Percentiles rank a stretch among this genome's conserved stretches.
Conservation (phyloP, 75 land plant species). For the Cunninghamia lanceolata region DNA sequence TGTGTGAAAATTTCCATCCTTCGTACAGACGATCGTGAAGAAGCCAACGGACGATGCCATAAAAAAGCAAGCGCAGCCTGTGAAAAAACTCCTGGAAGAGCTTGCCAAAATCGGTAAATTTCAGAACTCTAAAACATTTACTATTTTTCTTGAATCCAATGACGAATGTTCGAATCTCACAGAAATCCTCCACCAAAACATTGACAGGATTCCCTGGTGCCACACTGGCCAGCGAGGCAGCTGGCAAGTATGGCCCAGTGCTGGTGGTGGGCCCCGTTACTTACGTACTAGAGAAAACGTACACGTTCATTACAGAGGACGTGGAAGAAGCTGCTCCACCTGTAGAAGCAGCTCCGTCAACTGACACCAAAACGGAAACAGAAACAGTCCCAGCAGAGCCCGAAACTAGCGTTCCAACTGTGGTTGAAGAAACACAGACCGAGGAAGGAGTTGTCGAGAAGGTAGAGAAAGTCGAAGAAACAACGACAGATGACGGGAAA, state of each 20-base stretch:
- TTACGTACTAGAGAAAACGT: neutral
- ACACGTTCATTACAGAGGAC: neutral
- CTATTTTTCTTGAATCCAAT: too few relatives aligned
- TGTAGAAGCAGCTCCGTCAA: too few relatives aligned
- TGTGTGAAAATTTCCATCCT: neutral
- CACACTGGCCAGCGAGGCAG: neutral
- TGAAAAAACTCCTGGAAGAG: slow-evolving; percentile 12
- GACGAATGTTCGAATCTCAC: neutral
- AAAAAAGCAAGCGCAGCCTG: neutral
- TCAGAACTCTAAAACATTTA: neutral
- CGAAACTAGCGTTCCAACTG: too few relatives aligned
- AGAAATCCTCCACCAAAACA: neutral
- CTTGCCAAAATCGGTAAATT: slow-evolving; percentile 8
- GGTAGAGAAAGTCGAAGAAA: too few relatives aligned
- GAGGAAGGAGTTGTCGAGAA: too few relatives aligned
- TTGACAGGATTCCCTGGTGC: slow-evolving; percentile 12
- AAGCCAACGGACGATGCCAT: neutral
- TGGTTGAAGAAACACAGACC: too few relatives aligned
- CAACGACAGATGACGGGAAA: too few relatives aligned
- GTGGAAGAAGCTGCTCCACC: neutral
- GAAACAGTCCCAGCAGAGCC: too few relatives aligned
- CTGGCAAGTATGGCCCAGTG: neutral
- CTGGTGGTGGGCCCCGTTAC: neutral
- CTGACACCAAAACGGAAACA: too few relatives aligned
- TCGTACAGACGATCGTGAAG: neutral